Percentiles rank a stretch among this genome's conserved stretches.
Conservation (phyloP, 2,329 filamentous ascomycete species). For the Calonectria pseudoreteaudii region DNA sequence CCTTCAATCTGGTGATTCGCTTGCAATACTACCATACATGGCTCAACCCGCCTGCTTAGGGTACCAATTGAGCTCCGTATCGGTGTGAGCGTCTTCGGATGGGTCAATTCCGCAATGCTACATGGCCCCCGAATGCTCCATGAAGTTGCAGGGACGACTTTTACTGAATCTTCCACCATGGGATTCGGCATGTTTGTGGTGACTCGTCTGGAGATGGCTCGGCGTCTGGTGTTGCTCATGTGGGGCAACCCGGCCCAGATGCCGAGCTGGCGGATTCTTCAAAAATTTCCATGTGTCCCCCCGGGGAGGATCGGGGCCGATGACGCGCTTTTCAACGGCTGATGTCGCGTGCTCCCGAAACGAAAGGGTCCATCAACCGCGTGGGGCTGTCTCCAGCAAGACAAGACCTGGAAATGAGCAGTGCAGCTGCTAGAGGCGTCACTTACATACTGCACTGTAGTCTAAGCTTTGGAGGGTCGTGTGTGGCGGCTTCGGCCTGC, state of each 20-base stretch:
- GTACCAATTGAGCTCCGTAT: not conserved
- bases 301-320: not conserved
- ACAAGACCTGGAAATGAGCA: not conserved
- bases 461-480: not conserved
- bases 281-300: not conserved
- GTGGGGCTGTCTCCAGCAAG: not conserved
- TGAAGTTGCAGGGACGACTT: not conserved
- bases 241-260: slow-evolving; percentile 3
- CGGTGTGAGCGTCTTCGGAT: not conserved
- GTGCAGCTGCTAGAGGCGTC: not conserved
- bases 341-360: not conserved
- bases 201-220: slow-evolving; percentile 21
- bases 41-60: not conserved
- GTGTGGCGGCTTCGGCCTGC: not conserved
- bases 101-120: not conserved
- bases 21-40: not conserved
- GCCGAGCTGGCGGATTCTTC: not conserved
- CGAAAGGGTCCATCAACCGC: not conserved
- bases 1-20: not conserved
- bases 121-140: too few species aligned
- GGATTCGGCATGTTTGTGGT: slow-evolving; percentile 10
- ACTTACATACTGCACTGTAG: slow-evolving; percentile 8
- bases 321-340: not conserved
- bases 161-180: not conserved
- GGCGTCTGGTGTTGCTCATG: slow-evolving; percentile 23